phyloP scores from a whole-genome alignment of 2,329 filamentous ascomycete species.

The Gliomastix tumulicola region DNA sequence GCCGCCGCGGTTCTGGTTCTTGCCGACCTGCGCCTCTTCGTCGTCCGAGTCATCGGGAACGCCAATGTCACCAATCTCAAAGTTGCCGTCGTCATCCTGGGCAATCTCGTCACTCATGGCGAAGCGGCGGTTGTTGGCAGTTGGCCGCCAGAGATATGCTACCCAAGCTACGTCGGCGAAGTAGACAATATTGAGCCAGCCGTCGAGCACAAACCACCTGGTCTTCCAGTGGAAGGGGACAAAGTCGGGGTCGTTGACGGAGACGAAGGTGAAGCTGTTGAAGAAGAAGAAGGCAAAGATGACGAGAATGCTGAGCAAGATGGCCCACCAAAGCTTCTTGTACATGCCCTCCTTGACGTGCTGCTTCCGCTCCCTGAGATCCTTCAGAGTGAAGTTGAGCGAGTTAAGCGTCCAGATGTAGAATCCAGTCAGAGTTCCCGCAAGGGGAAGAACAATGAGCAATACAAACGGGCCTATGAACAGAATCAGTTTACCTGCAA shows the following conservation, averaged over 20 bases:
- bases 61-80: constrained; percentile 90
- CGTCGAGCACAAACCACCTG: constrained; percentile 93
- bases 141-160: constrained; percentile 93
- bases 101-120: constrained; percentile 99
- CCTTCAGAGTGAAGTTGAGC: constrained; percentile 89
- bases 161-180: constrained; percentile 88
- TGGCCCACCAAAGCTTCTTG: constrained; percentile 97
- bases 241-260: constrained; percentile 76
- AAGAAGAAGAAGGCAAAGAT: constrained; percentile 99
- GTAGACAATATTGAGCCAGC: constrained; percentile 96
- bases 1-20: constrained; percentile 10
- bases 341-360: constrained; percentile 94
- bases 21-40: constrained; percentile 46
- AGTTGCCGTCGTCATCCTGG: constrained; percentile 91
- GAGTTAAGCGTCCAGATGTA: constrained; percentile 99
- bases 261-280: constrained; percentile 93
- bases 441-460: constrained; percentile 86
- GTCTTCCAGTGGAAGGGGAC: constrained; percentile 97
- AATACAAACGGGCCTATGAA: constrained; percentile 83
- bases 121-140: constrained; percentile 92
- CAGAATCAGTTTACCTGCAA: too few relatives aligned
- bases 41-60: constrained; percentile 60
- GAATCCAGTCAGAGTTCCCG: constrained; percentile 88
- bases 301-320: constrained; percentile 83
- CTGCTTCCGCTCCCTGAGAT: constrained; percentile 90